phyloP scores from a whole-genome alignment of 2,329 filamentous ascomycete species.

The Colletotrichum gigasporum region DNA sequence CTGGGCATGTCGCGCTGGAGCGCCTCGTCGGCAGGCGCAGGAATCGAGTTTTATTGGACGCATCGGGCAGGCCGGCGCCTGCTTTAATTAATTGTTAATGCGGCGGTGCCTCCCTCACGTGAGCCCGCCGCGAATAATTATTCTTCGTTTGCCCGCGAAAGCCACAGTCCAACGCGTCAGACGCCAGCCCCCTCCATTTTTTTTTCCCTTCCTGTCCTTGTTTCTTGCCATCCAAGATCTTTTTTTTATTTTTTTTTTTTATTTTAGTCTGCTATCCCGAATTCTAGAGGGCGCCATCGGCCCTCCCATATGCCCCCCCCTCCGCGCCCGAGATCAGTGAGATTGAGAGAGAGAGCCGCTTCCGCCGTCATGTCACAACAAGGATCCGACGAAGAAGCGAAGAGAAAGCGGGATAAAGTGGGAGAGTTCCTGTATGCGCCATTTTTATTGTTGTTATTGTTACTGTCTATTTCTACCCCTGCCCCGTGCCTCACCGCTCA shows the following conservation, averaged over 20 bases:
- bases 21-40: neutral
- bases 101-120: slow-evolving; percentile 15
- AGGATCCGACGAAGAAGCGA: slow-evolving; percentile 34
- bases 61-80: neutral
- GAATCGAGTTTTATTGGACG: neutral
- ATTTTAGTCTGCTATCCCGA: neutral
- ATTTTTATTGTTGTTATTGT: slow-evolving; percentile 19
- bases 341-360: neutral
- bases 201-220: neutral
- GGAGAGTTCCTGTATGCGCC: slow-evolving; percentile 44
- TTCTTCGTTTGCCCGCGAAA: neutral
- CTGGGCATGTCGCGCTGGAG: too few relatives aligned
- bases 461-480: neutral
- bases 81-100: neutral
- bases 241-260: too few relatives aligned
- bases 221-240: neutral
- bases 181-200: neutral
- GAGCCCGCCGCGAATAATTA: neutral
- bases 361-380: slow-evolving; percentile 15
- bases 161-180: slow-evolving; percentile 4
- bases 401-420: slow-evolving; percentile 43
- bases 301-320: neutral
- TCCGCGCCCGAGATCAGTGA: neutral
- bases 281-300: neutral
- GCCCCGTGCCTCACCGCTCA: neutral